These are phyloP conservation scores for Acanthamoeba culbertsoni DNA, from an alignment of 208 protist species.

Conservation along the genomic window DNA sequence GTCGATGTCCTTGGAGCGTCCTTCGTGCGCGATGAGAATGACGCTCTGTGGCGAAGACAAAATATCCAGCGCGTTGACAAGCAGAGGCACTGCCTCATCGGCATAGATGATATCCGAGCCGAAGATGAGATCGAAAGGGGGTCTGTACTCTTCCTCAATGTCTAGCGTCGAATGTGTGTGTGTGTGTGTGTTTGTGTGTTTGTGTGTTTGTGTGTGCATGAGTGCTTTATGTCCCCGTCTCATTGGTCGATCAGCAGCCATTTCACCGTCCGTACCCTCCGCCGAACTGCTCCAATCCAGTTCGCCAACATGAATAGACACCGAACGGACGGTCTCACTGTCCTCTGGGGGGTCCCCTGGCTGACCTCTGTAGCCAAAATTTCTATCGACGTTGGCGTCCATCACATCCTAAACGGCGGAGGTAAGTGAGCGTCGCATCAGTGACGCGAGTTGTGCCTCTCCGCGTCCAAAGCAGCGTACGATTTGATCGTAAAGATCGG, in stretches of 20 bases:
- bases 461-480: background rate
- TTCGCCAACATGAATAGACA: background rate
- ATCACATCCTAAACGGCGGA: background rate
- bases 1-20: background rate
- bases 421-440: background rate
- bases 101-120: constrained; percentile 34
- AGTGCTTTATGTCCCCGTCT: too few species aligned
- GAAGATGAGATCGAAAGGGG: background rate
- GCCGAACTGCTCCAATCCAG: background rate
- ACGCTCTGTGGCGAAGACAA: background rate
- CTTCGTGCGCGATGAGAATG: constrained; percentile 18
- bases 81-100: background rate
- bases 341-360: background rate
- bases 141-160: background rate
- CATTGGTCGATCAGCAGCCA: too few species aligned
- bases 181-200: too few species aligned
- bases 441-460: background rate
- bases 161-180: background rate
- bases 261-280: background rate
- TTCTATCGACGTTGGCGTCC: background rate
- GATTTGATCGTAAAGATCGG: constrained; percentile 1
- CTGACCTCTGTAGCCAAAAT: background rate
- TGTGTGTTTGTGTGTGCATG: too few species aligned
- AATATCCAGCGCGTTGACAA: constrained; percentile 14
- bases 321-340: background rate